These are phyloP conservation scores for Ascochyta fabae DNA, from an alignment of 2,329 filamentous ascomycete species.

Conservation along the genomic window DNA sequence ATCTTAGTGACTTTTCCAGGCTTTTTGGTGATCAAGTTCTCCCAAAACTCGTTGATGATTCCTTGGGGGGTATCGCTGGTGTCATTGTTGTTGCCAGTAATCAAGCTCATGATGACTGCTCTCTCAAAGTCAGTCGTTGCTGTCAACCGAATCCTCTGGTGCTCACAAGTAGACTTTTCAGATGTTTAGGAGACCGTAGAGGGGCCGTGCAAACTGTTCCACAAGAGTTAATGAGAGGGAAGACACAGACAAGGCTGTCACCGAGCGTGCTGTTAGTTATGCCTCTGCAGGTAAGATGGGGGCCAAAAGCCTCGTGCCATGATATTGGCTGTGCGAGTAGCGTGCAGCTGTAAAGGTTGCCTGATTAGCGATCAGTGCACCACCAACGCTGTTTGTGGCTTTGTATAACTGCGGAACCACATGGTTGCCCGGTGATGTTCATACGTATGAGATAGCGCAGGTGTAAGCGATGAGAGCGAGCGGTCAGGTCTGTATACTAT, in stretches of 20 bases:
- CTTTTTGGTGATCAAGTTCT: conserved; percentile 69
- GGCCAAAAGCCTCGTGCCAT: neutral
- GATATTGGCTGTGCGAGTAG: neutral
- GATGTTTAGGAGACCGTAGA: no score
- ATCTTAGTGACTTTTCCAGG: conserved; percentile 75
- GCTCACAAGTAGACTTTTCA: neutral
- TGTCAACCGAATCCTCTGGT: neutral
- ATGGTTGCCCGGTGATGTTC: neutral
- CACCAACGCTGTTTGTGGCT: neutral
- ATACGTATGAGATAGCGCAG: neutral
- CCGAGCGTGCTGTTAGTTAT: neutral
- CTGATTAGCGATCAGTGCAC: neutral
- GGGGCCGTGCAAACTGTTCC: no score
- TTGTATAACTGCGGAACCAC: neutral
- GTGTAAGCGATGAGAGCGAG: neutral
- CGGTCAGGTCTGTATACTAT: neutral
- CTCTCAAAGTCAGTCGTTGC: neutral
- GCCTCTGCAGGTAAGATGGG: neutral
- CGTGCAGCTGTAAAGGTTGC: conserved; percentile 5
- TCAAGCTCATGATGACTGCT: conserved; percentile 23
- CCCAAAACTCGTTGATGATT: conserved; percentile 74
- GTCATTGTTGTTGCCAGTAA: conserved; percentile 21
- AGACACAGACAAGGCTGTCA: neutral
- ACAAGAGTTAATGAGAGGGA: neutral
- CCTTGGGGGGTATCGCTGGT: conserved; percentile 60